Percentiles rank a stretch among this genome's conserved stretches.
phyloP scores from a whole-genome alignment of 805 yeast species.

The Candida mattraensis region DNA sequence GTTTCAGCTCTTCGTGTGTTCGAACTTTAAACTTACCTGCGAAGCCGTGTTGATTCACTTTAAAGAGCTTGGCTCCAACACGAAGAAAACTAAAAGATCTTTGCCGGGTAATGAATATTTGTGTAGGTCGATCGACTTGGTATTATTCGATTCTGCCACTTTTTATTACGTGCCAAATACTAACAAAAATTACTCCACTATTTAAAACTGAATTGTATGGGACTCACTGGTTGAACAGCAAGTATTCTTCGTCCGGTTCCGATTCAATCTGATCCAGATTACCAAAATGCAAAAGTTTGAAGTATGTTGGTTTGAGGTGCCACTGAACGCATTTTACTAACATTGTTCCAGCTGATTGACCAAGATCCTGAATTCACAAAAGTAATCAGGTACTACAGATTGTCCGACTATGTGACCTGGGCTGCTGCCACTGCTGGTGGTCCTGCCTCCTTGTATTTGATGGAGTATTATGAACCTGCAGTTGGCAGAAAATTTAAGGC shows the following conservation, averaged over 20 bases:
- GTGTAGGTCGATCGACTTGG: too few relatives aligned
- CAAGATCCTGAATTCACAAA: conserved; percentile 74
- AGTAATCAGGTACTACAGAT: conserved; percentile 72
- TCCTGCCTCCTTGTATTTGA: conserved; percentile 44
- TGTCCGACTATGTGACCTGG: conserved; percentile 59
- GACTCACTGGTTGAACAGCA: too few relatives aligned
- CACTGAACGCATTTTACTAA: background rate
- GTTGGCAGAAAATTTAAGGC: conserved; percentile 45
- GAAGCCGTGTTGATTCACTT: too few relatives aligned
- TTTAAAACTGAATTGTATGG: too few relatives aligned
- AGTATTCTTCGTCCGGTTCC: background rate
- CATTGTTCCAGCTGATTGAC: conserved; percentile 53
- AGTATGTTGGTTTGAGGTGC: conserved; percentile 16
- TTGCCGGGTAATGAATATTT: too few relatives aligned
- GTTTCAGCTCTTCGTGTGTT: too few relatives aligned
- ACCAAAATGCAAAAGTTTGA: conserved; percentile 28
- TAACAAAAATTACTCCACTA: too few relatives aligned
- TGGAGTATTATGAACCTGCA: conserved; percentile 49
- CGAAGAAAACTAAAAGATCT: too few relatives aligned
- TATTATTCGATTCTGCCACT: too few relatives aligned
- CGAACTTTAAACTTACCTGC: too few relatives aligned
- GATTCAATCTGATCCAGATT: background rate
- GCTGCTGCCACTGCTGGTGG: conserved; percentile 47
- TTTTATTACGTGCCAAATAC: too few relatives aligned
- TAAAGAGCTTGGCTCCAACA: too few relatives aligned